Evolutionary conservation across 148 eudicot species (phyloP).

Genomic region (Pouteria glomerata): DNA sequence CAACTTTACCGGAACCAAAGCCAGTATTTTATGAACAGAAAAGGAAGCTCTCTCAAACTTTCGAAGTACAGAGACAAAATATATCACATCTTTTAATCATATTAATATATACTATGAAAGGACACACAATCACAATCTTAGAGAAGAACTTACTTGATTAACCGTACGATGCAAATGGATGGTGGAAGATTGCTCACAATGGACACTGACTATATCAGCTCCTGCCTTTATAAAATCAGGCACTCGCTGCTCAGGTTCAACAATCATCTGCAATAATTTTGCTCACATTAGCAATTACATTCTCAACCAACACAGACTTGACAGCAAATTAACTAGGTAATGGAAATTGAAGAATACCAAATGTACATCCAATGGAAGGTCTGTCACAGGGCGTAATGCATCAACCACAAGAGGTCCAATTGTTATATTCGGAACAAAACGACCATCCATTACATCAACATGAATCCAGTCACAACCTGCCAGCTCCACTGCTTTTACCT

Average conservation of each 20-base stretch:
- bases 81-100: neutral
- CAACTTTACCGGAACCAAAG: no score
- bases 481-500: constrained; percentile 97
- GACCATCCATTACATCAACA: constrained; percentile 99
- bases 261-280: constrained; percentile 74
- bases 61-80: no score
- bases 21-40: no score
- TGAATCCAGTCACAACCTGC: constrained; percentile 99
- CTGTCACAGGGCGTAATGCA: constrained; percentile 96
- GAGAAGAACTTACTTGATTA: constrained; percentile 53
- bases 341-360: constrained; percentile 47
- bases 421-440: constrained; percentile 96
- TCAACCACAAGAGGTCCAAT: constrained; percentile 94
- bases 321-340: neutral
- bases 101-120: neutral
- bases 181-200: constrained; percentile 95
- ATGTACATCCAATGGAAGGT: constrained; percentile 96
- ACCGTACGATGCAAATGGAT: constrained; percentile 95
- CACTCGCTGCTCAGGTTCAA: constrained; percentile 92
- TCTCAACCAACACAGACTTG: constrained; percentile 9
- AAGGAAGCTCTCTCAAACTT: no score
- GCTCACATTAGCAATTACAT: constrained; percentile 21
- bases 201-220: constrained; percentile 94
- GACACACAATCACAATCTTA: neutral
- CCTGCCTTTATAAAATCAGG: constrained; percentile 98